Base-by-base conservation (phyloP, 2,329 filamentous ascomycete species). In the Alternaria alternata region DNA sequence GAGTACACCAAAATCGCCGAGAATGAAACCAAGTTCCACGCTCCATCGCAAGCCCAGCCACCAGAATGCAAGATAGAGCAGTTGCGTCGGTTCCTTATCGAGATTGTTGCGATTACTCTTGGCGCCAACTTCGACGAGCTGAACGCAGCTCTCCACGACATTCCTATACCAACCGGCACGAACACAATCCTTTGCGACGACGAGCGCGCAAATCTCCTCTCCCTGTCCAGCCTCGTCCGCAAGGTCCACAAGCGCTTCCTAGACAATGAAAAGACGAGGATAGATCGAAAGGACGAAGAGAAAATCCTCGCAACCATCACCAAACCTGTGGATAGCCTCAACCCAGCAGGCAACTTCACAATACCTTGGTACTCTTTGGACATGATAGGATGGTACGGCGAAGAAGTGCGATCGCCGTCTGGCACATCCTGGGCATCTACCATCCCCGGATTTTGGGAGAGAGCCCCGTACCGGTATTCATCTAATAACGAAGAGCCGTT, bases 301-400 rank as follows among this genome's bases (percentile, higher is more conserved):
- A 32, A 30, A n/a, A 26, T 53, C 38, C 24, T 26, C 28, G 38
- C 26, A n/a, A 34, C 38, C 20, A 53, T 53, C 26, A 43, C 20
- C 5, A 39, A 9, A 22, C 7, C 51, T 5, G 18, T 24, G 18
- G 7, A 32, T 0, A 14, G 2, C 14, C 5, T 43, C 12, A 1
- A 22, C 11, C n/a, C n/a, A 39, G 2, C 5, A 24, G 24, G 6
- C 16, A n/a, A 32, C n/a, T 18, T 9, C 18, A 32, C 38, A 34
- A 9, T 53, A 16, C 38, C n/a, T 1, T 4, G 11, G 16, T 53
- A 32, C 26, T 18, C 51, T 43, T n/a, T 53, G 18, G 51, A 53
- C 39, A 22, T 53, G 51, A 44, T 53, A 18, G 51, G n/a, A 39
- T 53, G 51, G 51, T 44, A 53, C 28, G 28, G 39, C 39, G 39